phyloP scores from a whole-genome alignment of 345 rosid genomes.

The Bruguiera parviflora region DNA sequence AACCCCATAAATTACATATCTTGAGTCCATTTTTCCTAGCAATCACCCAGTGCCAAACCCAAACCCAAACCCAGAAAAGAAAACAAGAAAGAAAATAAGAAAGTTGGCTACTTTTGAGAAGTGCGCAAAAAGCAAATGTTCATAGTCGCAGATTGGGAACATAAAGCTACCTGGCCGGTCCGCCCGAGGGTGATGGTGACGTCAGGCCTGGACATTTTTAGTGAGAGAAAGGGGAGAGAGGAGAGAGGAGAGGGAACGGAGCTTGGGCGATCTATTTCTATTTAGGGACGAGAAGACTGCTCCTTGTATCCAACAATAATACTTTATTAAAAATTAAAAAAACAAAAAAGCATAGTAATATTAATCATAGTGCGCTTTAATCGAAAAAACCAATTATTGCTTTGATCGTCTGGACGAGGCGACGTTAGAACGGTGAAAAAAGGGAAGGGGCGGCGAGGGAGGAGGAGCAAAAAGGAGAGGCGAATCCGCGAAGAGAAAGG shows the following conservation, averaged over 20 bases:
- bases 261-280: neutral
- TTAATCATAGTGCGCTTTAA: too few relatives aligned
- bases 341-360: too few relatives aligned
- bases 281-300: neutral
- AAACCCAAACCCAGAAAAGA: neutral
- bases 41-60: neutral
- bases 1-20: neutral
- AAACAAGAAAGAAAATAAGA: neutral
- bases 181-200: conserved; percentile 44
- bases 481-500: too few relatives aligned
- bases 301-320: neutral
- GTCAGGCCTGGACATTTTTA: conserved; percentile 27
- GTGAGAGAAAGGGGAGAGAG: neutral
- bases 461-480: too few relatives aligned
- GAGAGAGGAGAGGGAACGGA: neutral
- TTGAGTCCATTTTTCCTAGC: neutral
- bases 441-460: too few relatives aligned
- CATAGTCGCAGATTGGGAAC: neutral
- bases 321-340: too few relatives aligned
- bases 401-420: too few relatives aligned
- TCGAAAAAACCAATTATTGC: too few relatives aligned
- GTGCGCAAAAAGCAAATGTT: neutral
- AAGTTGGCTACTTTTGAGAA: neutral
- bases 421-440: too few relatives aligned
- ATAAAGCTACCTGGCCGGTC: conserved; percentile 33